phyloP scores from a whole-genome alignment of 1,284 basidiomycete species.

The Sphaerobolus stellatus region DNA sequence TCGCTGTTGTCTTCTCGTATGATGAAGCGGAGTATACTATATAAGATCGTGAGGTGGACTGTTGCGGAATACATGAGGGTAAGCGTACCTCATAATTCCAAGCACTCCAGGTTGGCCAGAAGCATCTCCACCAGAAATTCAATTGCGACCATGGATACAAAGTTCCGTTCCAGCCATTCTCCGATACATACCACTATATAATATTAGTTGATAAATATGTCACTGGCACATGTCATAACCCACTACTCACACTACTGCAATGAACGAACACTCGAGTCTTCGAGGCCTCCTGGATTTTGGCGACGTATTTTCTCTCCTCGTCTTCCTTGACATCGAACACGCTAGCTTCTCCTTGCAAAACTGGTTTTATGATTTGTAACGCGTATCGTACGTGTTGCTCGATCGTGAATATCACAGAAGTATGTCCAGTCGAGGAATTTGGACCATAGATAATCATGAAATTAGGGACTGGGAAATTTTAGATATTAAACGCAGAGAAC shows the following conservation, averaged over 20 bases:
- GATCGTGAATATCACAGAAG: background rate
- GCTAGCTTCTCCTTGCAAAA: conserved; percentile 2
- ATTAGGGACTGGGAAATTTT: conserved; percentile 14
- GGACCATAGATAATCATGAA: conserved; percentile 17
- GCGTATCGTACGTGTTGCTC: conserved; percentile 1
- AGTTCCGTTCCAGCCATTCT: conserved; percentile 8
- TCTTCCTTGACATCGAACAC: conserved; percentile 5
- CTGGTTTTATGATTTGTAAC: conserved; percentile 3
- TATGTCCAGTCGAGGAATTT: conserved; percentile 5
- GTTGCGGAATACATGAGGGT: background rate
- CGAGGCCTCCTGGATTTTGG: conserved; percentile 4
- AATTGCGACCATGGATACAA: conserved; percentile 14
- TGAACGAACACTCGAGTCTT: background rate
- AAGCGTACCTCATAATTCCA: conserved; percentile 8
- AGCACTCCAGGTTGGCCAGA: conserved; percentile 2
- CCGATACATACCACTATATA: conserved; percentile 10
- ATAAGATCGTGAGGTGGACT: too few species aligned
- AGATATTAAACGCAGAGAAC: too few species aligned
- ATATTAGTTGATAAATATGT: background rate
- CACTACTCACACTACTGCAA: background rate
- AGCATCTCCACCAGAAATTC: conserved; percentile 10
- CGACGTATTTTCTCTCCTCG: conserved; percentile 5
- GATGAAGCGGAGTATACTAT: too few species aligned
- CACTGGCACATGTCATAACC: background rate
- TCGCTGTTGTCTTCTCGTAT: too few species aligned